phyloP scores from a whole-genome alignment of 257 asterid species.

The Jasminum sambac region DNA sequence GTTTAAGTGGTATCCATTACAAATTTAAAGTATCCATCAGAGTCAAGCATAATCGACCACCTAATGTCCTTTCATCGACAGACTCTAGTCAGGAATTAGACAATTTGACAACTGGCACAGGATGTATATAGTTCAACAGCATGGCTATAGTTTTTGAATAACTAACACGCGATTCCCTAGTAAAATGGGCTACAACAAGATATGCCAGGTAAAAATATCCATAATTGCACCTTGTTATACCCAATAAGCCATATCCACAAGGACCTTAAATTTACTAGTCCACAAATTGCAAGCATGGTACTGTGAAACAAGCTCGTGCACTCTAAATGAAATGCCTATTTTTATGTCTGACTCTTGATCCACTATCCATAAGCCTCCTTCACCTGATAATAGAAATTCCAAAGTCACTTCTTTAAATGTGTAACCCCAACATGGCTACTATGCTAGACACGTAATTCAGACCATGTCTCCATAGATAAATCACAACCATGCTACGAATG shows the following conservation, averaged over 20 bases:
- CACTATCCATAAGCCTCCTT: conserved; percentile 1
- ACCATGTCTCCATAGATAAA: neutral
- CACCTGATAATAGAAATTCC: neutral
- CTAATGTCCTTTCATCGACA: neutral
- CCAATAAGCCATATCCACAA: neutral
- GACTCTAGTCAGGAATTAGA: neutral
- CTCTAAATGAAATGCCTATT: neutral
- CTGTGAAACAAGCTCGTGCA: neutral
- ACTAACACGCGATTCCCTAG: neutral
- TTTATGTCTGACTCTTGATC: neutral
- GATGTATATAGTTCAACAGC: neutral
- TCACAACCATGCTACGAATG: neutral
- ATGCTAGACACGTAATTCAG: neutral
- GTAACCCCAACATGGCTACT: neutral
- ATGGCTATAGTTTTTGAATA: neutral
- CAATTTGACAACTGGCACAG: neutral
- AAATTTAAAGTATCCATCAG: neutral
- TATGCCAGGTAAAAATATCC: neutral
- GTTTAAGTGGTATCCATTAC: no score
- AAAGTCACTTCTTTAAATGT: neutral
- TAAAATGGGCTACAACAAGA: neutral
- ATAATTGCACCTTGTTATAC: no score
- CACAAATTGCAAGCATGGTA: neutral
- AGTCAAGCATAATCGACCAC: neutral
- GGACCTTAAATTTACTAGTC: neutral